Percentiles rank a stretch among this genome's conserved stretches.
These are phyloP conservation scores for Gillenia trifoliata DNA, from an alignment of 306 rosid species.

Conservation along the genomic window DNA sequence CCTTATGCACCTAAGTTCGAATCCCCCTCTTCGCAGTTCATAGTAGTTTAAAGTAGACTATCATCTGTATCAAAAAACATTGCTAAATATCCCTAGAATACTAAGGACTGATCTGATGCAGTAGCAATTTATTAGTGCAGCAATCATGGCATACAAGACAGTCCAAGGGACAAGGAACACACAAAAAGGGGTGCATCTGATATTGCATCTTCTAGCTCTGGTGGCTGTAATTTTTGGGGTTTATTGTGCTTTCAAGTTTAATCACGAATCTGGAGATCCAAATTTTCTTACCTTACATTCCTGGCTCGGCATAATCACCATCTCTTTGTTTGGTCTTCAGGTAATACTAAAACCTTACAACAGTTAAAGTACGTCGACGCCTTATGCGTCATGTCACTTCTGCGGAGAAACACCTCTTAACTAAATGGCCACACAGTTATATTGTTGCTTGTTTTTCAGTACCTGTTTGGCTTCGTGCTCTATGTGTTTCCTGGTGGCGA, in stretches of 20 bases:
- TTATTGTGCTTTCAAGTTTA: conserved; percentile 37
- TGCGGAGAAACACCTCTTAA: background rate
- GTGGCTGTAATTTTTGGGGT: conserved; percentile 46
- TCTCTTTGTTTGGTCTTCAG: conserved; percentile 51
- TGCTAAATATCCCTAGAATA: background rate
- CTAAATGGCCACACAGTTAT: background rate
- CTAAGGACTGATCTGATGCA: background rate
- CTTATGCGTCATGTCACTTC: background rate
- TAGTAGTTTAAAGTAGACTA: too few species aligned
- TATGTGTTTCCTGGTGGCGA: conserved; percentile 55
- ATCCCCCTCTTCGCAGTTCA: background rate
- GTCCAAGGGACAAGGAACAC: conserved; percentile 30
- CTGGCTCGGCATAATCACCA: conserved; percentile 64
- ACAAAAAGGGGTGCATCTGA: conserved; percentile 40
- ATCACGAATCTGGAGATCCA: conserved; percentile 6
- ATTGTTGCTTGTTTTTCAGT: conserved; percentile 24
- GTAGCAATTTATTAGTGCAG: conserved; percentile 24
- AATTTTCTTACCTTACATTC: conserved; percentile 57
- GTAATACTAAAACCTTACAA: conserved; percentile 11
- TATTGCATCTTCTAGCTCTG: conserved; percentile 53
- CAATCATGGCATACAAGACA: conserved; percentile 53
- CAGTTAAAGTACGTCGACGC: background rate
- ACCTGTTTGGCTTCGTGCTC: conserved; percentile 37
- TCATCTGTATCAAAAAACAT: background rate
- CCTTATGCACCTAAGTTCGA: too few species aligned